Conservation (phyloP, 139 green algal species). For the Monoraphidium neglectum region DNA sequence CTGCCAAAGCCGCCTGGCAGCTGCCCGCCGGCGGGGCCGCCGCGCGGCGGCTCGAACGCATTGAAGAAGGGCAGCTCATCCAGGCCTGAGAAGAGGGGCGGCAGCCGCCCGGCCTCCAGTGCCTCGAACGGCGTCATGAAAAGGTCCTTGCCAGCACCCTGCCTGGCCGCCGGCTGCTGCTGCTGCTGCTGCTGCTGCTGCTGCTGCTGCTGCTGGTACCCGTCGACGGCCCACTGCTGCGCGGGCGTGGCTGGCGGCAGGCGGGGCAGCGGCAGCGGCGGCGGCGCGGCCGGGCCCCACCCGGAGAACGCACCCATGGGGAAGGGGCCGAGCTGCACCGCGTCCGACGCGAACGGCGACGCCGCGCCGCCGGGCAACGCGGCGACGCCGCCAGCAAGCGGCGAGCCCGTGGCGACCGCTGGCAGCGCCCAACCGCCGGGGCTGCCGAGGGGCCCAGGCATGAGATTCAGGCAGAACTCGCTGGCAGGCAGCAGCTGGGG, state of each 20-base stretch:
- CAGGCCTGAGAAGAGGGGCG: too few relatives aligned
- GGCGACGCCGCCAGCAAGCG: constrained; percentile 10
- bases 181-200: neutral
- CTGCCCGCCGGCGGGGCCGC: too few relatives aligned
- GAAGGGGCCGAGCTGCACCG: neutral
- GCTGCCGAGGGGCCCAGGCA: constrained; percentile 16
- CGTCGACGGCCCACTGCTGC: too few relatives aligned
- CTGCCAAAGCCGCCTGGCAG: too few relatives aligned
- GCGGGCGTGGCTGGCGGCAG: too few relatives aligned
- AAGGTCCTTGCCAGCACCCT: too few relatives aligned
- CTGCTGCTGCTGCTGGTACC: constrained; percentile 14
- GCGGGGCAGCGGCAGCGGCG: neutral
- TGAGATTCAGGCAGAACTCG: neutral
- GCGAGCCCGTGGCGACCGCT: neutral
- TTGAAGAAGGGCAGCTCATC: too few relatives aligned
- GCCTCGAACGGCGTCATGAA: too few relatives aligned
- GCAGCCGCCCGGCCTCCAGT: too few relatives aligned
- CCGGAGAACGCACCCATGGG: neutral
- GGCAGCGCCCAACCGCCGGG: constrained; percentile 1
- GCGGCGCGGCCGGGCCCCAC: neutral
- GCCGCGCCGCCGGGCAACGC: neutral
- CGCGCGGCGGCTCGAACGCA: too few relatives aligned
- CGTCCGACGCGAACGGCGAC: neutral
- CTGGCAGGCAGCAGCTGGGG: too few relatives aligned
- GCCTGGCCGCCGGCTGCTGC: constrained; percentile 4